Evolutionary conservation across 768 basidiomycete species (phyloP), one percentile per base, ranked within the genome.

Genomic region (Aureoboletus auriporus): DNA sequence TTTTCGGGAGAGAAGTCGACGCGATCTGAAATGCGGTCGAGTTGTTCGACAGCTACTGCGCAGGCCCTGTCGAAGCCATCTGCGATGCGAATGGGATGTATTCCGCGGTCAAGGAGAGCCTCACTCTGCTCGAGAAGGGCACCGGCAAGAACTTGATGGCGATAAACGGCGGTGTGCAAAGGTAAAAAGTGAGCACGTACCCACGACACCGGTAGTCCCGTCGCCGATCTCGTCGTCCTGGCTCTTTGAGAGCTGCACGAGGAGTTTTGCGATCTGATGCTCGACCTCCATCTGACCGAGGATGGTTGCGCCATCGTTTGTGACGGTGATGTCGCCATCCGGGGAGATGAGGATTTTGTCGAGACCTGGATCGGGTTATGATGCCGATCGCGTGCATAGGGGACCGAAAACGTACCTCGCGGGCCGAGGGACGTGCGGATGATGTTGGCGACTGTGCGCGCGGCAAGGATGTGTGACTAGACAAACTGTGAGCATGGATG

Each of bases 151-250:
- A 99, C 95, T 93, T 50, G 4, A 37, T n/a, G 11, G 42, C 8
- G 33, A 38, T 53, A 44, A 47, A 31, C 29, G 51, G 31, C 43
- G 33, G 34, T 44, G 23, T 39, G 30, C 39, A 31, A 17, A 47
- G 17, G 47, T 50, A n/a, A 51, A 8, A 28, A 33, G 47, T 39
- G 23, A 43, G 29, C 44, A 80, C 92, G 63, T 65, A 95, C 94
- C 94, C 54, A 98, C 96, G 51, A 99, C 96, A 67, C 96, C 96
- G 27, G 96, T 98, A 6, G 96, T 98, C 51, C 96, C 96, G 71
- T 99, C 96, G 23, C 96, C 96, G 65, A 99, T 95, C 74, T 99
- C 96, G 68, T 99, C 96, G 67, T 99, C 96, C 73, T 99, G 96
- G 66, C 89, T 93, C 75, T 94, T 95, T 14, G 92, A 94, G 36